A percentile compares a stretch with the other conserved stretches of the same genome.
phyloP scores from a whole-genome alignment of 1,284 basidiomycete genomes.

The Ustilago sp. region DNA sequence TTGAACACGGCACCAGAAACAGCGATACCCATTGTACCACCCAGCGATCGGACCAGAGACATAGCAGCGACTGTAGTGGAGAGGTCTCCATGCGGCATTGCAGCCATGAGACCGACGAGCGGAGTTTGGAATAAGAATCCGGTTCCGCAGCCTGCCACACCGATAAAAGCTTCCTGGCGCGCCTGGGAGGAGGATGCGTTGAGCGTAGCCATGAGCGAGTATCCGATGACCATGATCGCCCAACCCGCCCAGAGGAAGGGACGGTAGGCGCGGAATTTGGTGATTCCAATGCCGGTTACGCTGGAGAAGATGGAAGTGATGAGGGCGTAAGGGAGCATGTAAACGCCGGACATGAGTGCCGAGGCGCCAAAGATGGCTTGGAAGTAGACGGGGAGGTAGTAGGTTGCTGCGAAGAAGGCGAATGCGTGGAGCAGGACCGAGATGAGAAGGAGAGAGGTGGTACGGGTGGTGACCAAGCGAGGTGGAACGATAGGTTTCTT shows the following conservation, averaged over 20 bases:
- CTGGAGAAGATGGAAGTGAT: slow-evolving; percentile 75
- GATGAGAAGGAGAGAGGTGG: slow-evolving; percentile 77
- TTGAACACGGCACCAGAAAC: slow-evolving; percentile 59
- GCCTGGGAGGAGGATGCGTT: slow-evolving; percentile 33
- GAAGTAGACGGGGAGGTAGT: slow-evolving; percentile 76
- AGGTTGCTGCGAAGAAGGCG: slow-evolving; percentile 74
- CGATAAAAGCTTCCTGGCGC: slow-evolving; percentile 48
- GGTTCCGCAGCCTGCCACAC: slow-evolving; percentile 56
- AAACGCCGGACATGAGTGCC: slow-evolving; percentile 80
- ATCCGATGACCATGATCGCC: slow-evolving; percentile 53
- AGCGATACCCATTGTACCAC: slow-evolving; percentile 61
- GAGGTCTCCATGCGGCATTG: slow-evolving; percentile 58
- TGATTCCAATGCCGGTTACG: slow-evolving; percentile 75
- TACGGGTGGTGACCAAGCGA: slow-evolving; percentile 82
- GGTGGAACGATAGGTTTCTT: slow-evolving; percentile 82
- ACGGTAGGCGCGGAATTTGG: slow-evolving; percentile 76
- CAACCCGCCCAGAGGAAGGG: slow-evolving; percentile 74
- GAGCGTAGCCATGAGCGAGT: slow-evolving; percentile 53
- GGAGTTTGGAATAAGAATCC: slow-evolving; percentile 65
- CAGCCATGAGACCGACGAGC: slow-evolving; percentile 57
- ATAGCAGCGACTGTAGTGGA: slow-evolving; percentile 52
- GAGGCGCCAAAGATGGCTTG: slow-evolving; percentile 80
- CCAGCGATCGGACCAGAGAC: slow-evolving; percentile 50
- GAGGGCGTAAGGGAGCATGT: slow-evolving; percentile 81
- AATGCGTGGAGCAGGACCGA: slow-evolving; percentile 78